Evolutionary conservation across 305 asterid species (phyloP).

Genomic region (Petunia hybrid): DNA sequence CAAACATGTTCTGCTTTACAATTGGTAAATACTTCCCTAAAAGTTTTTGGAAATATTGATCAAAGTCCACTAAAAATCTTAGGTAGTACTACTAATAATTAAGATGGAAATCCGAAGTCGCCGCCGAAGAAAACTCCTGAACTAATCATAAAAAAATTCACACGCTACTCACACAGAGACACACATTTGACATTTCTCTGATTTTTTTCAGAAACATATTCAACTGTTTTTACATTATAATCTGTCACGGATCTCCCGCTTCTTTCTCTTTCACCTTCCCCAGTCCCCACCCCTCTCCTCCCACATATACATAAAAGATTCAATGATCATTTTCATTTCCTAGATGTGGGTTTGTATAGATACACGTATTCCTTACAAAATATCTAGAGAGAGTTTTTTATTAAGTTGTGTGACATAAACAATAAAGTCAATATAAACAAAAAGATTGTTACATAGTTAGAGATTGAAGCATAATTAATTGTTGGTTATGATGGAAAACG

Average conservation of each 20-base stretch:
- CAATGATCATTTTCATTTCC: background rate
- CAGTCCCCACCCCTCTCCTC: background rate
- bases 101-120: background rate
- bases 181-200: no score
- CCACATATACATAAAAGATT: background rate
- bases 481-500: constrained; percentile 5
- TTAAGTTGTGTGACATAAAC: no score
- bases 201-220: background rate
- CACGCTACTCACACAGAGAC: no score
- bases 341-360: constrained; percentile 2
- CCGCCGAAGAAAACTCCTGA: background rate
- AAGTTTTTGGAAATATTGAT: no score
- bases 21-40: no score
- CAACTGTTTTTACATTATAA: background rate
- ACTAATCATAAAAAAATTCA: background rate
- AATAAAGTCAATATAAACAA: background rate
- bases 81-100: background rate
- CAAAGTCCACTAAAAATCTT: no score
- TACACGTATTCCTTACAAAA: constrained; percentile 20
- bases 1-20: no score
- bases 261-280: background rate
- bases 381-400: background rate
- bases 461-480: background rate
- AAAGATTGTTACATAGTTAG: background rate
- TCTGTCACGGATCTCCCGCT: constrained; percentile 25